Evolutionary conservation across 345 rosid species (phyloP), one percentile per base, ranked within the genome.

Genomic region (Populus davidiana): DNA sequence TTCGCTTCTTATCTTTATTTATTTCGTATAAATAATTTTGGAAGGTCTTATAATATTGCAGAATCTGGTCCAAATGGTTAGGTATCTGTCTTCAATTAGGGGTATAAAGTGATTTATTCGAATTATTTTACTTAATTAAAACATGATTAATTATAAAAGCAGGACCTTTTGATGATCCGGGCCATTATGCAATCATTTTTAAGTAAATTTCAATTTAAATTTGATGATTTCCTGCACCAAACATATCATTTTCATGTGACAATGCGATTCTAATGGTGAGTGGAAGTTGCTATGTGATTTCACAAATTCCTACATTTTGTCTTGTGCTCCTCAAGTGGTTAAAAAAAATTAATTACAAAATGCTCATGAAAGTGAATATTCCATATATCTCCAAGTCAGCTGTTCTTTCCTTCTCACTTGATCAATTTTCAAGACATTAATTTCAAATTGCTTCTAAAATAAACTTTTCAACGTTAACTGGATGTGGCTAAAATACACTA

Each of bases 21-120:
- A 33, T 13, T 20, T 59, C 63, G 27, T 5, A 31, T 10, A 44
- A 20, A 39, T 8, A 29, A 23, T 44, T 20, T 43, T 17, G 3
- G 17, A 1, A 44, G 4, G 29, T 33, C 8, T 56, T 36, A 44
- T 64, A 20, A 59, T 14, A 64, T 31, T 44, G 59, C 12, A 64
- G 77, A 65, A 44, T 65, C 59, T 65, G 69, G 70, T 44, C 70
- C 70, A 44, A 27, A 29, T 43, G 43, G 70, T 47, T 33, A 65
- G 63, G 77, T 47, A 31, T 44, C 18, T 41, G 63, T 75, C 63
- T 31, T 35, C 47, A 47, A 29, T 44, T 31, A 14, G 62, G 23
- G 70, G n/a, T 31, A 44, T 29, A 20, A 25, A 70, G 5, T 16
- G 5, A 6, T 65, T 27, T 13, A 1, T 35, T 35, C n/a, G 36